Conservation (phyloP, 108 stramenopile genomes). For the Epithemia pelagica region DNA sequence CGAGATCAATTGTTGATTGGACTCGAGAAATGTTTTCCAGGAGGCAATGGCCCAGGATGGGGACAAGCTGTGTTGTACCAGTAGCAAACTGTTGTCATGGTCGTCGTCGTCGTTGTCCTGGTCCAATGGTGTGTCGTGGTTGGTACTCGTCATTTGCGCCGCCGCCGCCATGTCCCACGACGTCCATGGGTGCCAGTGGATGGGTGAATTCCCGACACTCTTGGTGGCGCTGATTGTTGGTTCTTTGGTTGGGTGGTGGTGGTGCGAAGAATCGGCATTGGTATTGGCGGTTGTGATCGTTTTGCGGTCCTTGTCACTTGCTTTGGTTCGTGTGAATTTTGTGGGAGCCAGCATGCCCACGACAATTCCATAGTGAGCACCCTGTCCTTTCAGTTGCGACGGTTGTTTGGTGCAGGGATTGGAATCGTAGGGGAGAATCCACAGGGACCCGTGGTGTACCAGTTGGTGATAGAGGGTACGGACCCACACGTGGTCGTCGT, state of each 20-base stretch:
- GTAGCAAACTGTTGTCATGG: background rate
- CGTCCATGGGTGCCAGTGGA: too few species aligned
- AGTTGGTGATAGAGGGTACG: background rate
- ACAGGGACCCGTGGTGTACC: constrained; percentile 2
- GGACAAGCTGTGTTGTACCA: constrained; percentile 31
- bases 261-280: background rate
- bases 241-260: too few species aligned
- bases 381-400: constrained; percentile 8
- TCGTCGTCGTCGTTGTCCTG: background rate
- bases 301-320: background rate
- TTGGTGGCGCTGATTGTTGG: too few species aligned
- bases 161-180: background rate
- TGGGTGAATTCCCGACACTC: too few species aligned
- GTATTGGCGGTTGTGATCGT: background rate
- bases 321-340: too few species aligned
- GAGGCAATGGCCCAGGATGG: constrained; percentile 21
- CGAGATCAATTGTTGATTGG: constrained; percentile 17
- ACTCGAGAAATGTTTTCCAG: constrained; percentile 11
- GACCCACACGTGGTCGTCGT: background rate
- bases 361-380: constrained; percentile 31
- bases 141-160: background rate
- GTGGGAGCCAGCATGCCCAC: constrained; percentile 18
- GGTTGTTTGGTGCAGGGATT: constrained; percentile 21
- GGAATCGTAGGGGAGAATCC: constrained; percentile 36
- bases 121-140: background rate